phyloP scores from a whole-genome alignment of 2,329 filamentous ascomycete genomes.

The Colletotrichum shisoi region DNA sequence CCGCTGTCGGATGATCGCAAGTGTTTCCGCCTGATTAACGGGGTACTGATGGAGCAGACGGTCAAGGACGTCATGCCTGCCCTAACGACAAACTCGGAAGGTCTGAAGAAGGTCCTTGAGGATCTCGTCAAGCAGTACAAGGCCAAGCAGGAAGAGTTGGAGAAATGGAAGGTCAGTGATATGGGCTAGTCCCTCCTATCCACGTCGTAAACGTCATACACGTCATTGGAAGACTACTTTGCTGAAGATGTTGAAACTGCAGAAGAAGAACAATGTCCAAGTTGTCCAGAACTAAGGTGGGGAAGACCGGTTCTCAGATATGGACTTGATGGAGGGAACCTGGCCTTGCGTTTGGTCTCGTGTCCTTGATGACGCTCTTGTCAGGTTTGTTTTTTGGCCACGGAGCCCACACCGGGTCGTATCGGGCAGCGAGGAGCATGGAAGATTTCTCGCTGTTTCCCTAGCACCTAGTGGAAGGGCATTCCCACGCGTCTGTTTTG shows the following conservation, averaged over 20 bases:
- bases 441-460: neutral
- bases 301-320: neutral
- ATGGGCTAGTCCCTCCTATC: neutral
- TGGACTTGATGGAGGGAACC: neutral
- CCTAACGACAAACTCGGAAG: conserved; percentile 91
- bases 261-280: conserved; percentile 92
- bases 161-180: conserved; percentile 90
- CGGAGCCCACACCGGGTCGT: neutral
- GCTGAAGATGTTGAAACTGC: conserved; percentile 35
- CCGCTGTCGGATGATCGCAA: conserved; percentile 86
- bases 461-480: neutral
- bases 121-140: conserved; percentile 98
- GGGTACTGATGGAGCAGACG: conserved; percentile 91
- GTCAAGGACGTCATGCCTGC: conserved; percentile 91
- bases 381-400: neutral
- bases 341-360: neutral
- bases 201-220: neutral
- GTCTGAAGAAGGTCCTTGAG: conserved; percentile 90
- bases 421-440: neutral
- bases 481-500: neutral
- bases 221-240: conserved; percentile 9
- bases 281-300: conserved; percentile 75
- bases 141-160: conserved; percentile 89
- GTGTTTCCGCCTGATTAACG: conserved; percentile 99
- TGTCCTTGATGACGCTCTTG: neutral